Base-by-base conservation (phyloP, 2,329 filamentous ascomycete species). In the Colletotrichum sp. region DNA sequence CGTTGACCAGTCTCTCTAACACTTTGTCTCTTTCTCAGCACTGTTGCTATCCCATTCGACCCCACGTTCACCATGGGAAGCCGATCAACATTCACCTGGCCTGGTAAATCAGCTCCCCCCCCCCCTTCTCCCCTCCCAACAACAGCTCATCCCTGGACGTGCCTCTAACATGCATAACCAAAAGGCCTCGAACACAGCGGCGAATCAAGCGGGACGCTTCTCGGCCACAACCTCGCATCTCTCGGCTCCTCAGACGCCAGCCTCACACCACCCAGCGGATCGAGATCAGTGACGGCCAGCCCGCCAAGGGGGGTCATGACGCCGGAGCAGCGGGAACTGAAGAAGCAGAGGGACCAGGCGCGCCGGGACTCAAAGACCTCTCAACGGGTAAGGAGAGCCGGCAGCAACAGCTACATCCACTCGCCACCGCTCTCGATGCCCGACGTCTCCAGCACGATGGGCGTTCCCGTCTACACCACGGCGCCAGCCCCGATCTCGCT, bases 261-360 rank as follows among this genome's bases (percentile, higher is more conserved):
- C 82, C 82, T 90, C 64, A 89, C 89, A 26, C 88, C 90, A 43
- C 87, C 88, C 28, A 86, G 84, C 72, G 84, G 84, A 48, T 87
- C 89, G 30, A 86, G 89, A 83, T 92, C 90, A 26, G 83, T 89
- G 64, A 91, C 91, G 52, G 89, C 88, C 26, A 93, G 91, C 83
- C 91, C 91, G 30, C 90, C 91, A 7, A 87, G 89, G 77, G 84
- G 84, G 61, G 85, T 84, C 48, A 86, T 92, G 80, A 91, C 90
- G 7, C 85, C 90, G 8, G 91, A 93, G 81, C 91, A 93, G 81
- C 89, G 91, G 77, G 91, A 92, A 80, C 81, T 93, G 57, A 93
- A 91, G 84, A 87, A 91, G 74, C 91, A 93, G 79, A 87, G 89
- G 76, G 91, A 93, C 78, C 90, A 89, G 78, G 89, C 87, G 60